These are phyloP conservation scores for Tubosaeta sp. DNA, from an alignment of 768 basidiomycete genomes.

Conservation along the genomic window DNA sequence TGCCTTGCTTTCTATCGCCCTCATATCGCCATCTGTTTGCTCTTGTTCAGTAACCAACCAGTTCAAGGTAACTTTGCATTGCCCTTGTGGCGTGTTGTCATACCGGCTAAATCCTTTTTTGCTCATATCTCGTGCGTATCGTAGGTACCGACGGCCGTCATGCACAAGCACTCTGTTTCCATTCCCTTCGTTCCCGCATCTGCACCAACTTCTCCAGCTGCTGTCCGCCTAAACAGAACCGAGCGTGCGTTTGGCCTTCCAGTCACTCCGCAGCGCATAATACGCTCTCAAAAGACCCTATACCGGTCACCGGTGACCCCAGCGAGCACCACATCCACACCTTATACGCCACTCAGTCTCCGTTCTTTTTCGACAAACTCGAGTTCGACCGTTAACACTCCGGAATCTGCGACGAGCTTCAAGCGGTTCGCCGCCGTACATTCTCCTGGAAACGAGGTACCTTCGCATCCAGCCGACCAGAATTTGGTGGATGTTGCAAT, in stretches of 20 bases:
- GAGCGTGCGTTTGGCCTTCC: slow-evolving; percentile 37
- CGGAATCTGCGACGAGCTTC: slow-evolving; percentile 37
- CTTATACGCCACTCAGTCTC: slow-evolving; percentile 68
- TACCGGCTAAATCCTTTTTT: not conserved
- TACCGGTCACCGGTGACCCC: slow-evolving; percentile 60
- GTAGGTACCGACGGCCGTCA: slow-evolving; percentile 17
- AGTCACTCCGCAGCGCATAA: slow-evolving; percentile 62
- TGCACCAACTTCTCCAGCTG: slow-evolving; percentile 42
- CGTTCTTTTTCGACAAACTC: slow-evolving; percentile 56
- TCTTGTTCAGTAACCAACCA: slow-evolving; percentile 12
- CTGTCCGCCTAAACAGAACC: slow-evolving; percentile 31
- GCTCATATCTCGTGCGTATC: slow-evolving; percentile 5
- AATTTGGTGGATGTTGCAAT: slow-evolving; percentile 58
- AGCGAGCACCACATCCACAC: slow-evolving; percentile 45
- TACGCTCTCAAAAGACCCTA: slow-evolving; percentile 41
- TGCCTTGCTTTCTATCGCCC: slow-evolving; percentile 22
- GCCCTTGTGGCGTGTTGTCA: not conserved
- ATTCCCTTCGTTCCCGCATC: slow-evolving; percentile 35
- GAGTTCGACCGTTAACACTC: slow-evolving; percentile 54
- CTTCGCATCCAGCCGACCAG: slow-evolving; percentile 34
- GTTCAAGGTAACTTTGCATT: slow-evolving; percentile 19
- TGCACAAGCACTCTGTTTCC: slow-evolving; percentile 31
- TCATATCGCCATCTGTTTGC: slow-evolving; percentile 21
- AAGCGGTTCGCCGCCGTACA: slow-evolving; percentile 40
- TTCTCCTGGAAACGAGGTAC: slow-evolving; percentile 41